phyloP scores from a whole-genome alignment of 2,329 filamentous ascomycete species.

The Aspergillus unguis region DNA sequence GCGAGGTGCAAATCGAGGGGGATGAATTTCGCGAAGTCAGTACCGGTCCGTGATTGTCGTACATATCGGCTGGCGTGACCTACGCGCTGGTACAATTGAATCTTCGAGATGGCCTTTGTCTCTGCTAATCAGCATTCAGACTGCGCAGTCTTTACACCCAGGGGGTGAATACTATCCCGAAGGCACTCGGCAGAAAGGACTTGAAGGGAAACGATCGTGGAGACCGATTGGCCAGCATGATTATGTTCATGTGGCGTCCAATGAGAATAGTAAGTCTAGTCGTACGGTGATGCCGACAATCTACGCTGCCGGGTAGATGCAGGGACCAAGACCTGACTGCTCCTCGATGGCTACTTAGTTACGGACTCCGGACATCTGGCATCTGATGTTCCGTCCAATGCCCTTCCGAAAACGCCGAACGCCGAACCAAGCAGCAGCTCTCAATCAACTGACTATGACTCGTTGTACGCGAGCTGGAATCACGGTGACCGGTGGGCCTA shows the following conservation, averaged over 20 bases:
- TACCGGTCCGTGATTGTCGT: conserved; percentile 41
- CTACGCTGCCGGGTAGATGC: conserved; percentile 10
- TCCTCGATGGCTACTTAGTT: conserved; percentile 5
- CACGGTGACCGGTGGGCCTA: conserved; percentile 21
- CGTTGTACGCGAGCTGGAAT: conserved; percentile 16
- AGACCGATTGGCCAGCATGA: not conserved
- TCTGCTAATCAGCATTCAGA: conserved; percentile 38
- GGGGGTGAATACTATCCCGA: conserved; percentile 47
- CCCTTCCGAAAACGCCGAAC: not conserved
- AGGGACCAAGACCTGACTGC: conserved; percentile 7
- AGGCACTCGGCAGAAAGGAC: conserved; percentile 17
- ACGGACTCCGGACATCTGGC: not conserved
- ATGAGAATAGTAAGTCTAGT: conserved; percentile 27
- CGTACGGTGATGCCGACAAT: conserved; percentile 13
- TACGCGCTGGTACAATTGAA: conserved; percentile 37
- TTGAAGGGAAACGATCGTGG: conserved; percentile 8
- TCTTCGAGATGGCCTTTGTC: conserved; percentile 28
- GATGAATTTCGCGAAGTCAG: conserved; percentile 54
- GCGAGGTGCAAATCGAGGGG: conserved; percentile 69
- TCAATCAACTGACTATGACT: conserved; percentile 8
- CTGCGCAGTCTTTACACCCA: conserved; percentile 45
- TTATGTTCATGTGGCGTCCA: conserved; percentile 6
- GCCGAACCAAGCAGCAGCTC: not conserved
- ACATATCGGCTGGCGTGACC: conserved; percentile 34
- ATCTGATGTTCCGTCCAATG: not conserved